These are phyloP conservation scores for Entomortierella lignicola DNA, from an alignment of 192 early-diverging fungal genomes.

Conservation along the genomic window DNA sequence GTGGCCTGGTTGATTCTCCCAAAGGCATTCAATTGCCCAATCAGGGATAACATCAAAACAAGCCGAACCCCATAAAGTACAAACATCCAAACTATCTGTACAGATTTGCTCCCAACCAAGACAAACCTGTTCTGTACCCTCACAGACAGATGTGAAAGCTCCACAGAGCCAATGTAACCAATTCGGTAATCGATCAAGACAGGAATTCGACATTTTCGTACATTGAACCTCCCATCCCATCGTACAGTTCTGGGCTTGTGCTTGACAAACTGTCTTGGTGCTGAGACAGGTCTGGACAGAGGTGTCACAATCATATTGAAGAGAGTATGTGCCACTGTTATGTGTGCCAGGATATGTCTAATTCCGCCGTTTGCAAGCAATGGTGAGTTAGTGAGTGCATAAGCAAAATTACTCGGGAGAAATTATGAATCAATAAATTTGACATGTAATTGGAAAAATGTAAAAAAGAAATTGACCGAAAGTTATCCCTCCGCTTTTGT, in stretches of 20 bases:
- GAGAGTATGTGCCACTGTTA: constrained; percentile 52
- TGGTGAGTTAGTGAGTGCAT: too few species aligned
- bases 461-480: too few species aligned
- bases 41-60: constrained; percentile 37
- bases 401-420: too few species aligned
- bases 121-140: constrained; percentile 48
- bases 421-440: too few species aligned
- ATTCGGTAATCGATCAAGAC: constrained; percentile 20
- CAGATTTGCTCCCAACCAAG: constrained; percentile 49
- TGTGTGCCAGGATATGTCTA: constrained; percentile 58
- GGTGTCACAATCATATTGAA: constrained; percentile 49
- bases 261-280: constrained; percentile 26
- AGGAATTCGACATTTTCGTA: constrained; percentile 35
- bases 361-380: too few species aligned
- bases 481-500: too few species aligned
- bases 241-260: constrained; percentile 43
- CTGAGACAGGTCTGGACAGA: constrained; percentile 40
- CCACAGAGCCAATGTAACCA: constrained; percentile 54
- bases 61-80: constrained; percentile 36
- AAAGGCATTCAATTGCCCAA: constrained; percentile 47
- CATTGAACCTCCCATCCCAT: constrained; percentile 33
- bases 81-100: constrained; percentile 34
- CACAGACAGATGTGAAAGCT: constrained; percentile 34
- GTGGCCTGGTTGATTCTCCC: constrained; percentile 55
- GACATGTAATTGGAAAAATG: too few species aligned